phyloP scores from a whole-genome alignment of 2,329 filamentous ascomycete species.

The Cercospora brassicicola region DNA sequence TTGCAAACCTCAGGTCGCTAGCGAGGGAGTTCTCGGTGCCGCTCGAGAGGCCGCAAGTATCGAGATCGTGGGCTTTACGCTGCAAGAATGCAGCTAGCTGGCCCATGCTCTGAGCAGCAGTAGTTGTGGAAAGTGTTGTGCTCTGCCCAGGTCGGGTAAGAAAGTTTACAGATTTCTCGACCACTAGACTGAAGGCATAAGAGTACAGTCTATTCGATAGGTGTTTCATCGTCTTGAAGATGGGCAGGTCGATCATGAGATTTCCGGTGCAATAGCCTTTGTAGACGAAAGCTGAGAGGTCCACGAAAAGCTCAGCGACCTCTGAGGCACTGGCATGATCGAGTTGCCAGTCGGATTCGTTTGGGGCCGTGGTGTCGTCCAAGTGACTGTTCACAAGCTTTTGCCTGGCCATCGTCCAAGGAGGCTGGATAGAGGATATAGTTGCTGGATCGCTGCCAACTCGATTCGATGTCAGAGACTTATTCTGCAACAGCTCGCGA shows the following conservation, averaged over 20 bases:
- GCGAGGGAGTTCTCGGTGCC: slow-evolving; percentile 4
- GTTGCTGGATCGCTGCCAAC: neutral
- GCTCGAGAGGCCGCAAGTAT: neutral
- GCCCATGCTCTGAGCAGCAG: slow-evolving; percentile 19
- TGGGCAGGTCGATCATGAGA: slow-evolving; percentile 9
- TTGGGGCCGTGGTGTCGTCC: slow-evolving; percentile 7
- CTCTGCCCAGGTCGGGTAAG: slow-evolving; percentile 14
- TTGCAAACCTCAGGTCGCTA: neutral
- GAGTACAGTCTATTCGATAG: slow-evolving; percentile 9
- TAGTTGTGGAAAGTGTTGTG: slow-evolving; percentile 2
- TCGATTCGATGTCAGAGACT: neutral
- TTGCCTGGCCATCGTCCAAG: slow-evolving; percentile 4
- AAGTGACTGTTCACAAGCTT: neutral
- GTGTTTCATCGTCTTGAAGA: slow-evolving; percentile 11
- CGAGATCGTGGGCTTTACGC: neutral
- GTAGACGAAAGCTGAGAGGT: slow-evolving; percentile 20
- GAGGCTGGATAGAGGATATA: neutral
- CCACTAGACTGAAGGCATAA: slow-evolving; percentile 18
- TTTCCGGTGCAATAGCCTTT: slow-evolving; percentile 17
- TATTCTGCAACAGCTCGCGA: neutral
- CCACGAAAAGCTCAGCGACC: slow-evolving; percentile 15
- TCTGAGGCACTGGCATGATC: slow-evolving; percentile 2
- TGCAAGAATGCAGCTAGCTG: slow-evolving; percentile 16
- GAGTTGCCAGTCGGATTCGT: neutral
- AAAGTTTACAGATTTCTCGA: neutral